phyloP scores from a whole-genome alignment of 1,284 basidiomycete species.

The Paramarasmius palmivorus region DNA sequence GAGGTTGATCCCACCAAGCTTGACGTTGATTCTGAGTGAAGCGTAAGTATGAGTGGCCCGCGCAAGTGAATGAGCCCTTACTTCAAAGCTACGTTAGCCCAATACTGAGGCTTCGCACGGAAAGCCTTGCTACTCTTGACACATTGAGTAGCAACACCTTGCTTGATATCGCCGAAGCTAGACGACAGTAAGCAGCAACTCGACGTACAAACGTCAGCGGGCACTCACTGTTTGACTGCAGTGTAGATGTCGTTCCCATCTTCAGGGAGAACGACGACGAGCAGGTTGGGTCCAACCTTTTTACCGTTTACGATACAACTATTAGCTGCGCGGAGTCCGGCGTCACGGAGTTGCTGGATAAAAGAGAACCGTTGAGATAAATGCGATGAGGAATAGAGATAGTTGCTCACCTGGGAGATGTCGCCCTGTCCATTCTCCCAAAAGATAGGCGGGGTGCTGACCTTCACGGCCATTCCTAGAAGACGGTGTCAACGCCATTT shows the following conservation, averaged over 20 bases:
- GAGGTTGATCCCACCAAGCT: slow-evolving; percentile 78
- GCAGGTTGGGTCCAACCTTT: slow-evolving; percentile 48
- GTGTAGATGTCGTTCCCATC: slow-evolving; percentile 73
- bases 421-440: slow-evolving; percentile 57
- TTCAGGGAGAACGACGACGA: slow-evolving; percentile 74
- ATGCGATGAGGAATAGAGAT: too few relatives aligned
- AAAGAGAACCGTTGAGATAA: too few relatives aligned
- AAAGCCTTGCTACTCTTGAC: slow-evolving; percentile 63
- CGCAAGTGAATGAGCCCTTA: slow-evolving; percentile 30
- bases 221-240: slow-evolving; percentile 70
- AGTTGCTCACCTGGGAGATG: slow-evolving; percentile 47
- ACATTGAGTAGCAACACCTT: slow-evolving; percentile 75
- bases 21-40: slow-evolving; percentile 68
- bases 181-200: slow-evolving; percentile 8
- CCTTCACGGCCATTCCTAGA: slow-evolving; percentile 4
- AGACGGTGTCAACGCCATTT: too few relatives aligned
- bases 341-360: slow-evolving; percentile 40
- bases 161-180: slow-evolving; percentile 72
- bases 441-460: slow-evolving; percentile 25
- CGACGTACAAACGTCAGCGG: background rate
- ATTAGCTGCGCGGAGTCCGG: slow-evolving; percentile 33
- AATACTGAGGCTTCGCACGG: slow-evolving; percentile 70
- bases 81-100: slow-evolving; percentile 77
- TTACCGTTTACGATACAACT: slow-evolving; percentile 30
- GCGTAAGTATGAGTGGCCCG: slow-evolving; percentile 8